A percentile compares a stretch with the other conserved stretches of the same genome.
These are phyloP conservation scores for Aureobasidium melanogenum DNA, from an alignment of 2,329 filamentous ascomycete species.

Conservation along the genomic window DNA sequence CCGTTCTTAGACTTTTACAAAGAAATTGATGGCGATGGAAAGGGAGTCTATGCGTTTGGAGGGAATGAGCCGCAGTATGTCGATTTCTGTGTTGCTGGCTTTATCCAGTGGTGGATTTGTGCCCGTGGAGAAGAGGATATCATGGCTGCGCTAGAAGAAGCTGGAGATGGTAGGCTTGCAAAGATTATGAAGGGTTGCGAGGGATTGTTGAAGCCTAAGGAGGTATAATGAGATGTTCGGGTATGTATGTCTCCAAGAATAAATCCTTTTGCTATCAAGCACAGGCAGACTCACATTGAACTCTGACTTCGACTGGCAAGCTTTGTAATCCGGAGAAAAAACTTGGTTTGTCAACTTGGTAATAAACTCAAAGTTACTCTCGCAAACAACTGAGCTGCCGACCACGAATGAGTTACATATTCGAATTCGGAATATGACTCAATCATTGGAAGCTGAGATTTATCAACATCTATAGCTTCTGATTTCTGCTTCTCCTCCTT, in stretches of 20 bases:
- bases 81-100: neutral
- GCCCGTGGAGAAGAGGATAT: slow-evolving; percentile 3
- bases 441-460: neutral
- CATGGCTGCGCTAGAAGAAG: slow-evolving; percentile 5
- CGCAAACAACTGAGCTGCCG: neutral
- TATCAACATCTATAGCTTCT: too few relatives aligned
- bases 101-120: slow-evolving; percentile 7
- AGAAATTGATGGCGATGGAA: neutral
- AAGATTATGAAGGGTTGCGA: neutral
- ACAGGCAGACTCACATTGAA: neutral
- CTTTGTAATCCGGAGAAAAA: too few relatives aligned
- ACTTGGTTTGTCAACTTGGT: neutral
- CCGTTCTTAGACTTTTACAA: neutral
- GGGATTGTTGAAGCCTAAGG: neutral
- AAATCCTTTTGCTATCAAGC: neutral
- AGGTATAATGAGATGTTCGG: too few relatives aligned
- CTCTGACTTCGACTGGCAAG: neutral
- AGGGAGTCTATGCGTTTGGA: neutral
- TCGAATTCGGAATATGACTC: neutral
- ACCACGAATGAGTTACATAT: neutral
- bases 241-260: neutral
- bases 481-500: too few relatives aligned
- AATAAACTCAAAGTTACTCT: neutral
- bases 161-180: slow-evolving; percentile 8
- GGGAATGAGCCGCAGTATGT: neutral